phyloP scores from a whole-genome alignment of 208 protist genomes.

The Vickermania ingenoplastis region DNA sequence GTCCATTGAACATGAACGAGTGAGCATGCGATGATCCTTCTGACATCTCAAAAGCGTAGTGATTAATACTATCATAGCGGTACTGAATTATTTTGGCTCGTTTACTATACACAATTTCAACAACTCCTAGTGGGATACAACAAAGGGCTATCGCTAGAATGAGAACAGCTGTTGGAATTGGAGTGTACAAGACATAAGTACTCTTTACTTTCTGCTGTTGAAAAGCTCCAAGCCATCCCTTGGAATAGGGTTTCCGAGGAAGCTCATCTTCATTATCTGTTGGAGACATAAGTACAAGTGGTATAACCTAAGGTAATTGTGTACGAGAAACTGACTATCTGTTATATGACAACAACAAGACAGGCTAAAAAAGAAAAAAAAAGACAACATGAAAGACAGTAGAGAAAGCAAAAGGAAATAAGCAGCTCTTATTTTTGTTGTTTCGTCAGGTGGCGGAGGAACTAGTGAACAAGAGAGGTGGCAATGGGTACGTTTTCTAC shows the following conservation, averaged over 20 bases:
- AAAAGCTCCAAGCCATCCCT: slow-evolving; percentile 12
- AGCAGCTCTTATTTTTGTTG: neutral
- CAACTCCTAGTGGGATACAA: slow-evolving; percentile 91
- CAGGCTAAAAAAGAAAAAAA: slow-evolving; percentile 9
- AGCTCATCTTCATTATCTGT: neutral
- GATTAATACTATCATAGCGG: slow-evolving; percentile 73
- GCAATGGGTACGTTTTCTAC: too few relatives aligned
- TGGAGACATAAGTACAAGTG: neutral
- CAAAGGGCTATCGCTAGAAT: slow-evolving; percentile 90
- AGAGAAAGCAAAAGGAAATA: slow-evolving; percentile 8
- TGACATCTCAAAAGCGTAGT: slow-evolving; percentile 25
- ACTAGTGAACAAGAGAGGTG: too few relatives aligned
- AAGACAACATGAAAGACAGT: slow-evolving; percentile 2
- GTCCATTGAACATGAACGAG: slow-evolving; percentile 34
- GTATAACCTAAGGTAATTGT: neutral
- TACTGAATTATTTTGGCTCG: slow-evolving; percentile 35
- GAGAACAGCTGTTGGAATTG: slow-evolving; percentile 76
- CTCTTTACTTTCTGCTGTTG: slow-evolving; percentile 93
- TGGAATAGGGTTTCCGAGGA: slow-evolving; percentile 27
- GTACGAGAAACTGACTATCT: neutral
- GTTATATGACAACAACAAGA: neutral
- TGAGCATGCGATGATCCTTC: slow-evolving; percentile 16
- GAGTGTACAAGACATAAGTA: slow-evolving; percentile 93
- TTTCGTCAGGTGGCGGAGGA: too few relatives aligned
- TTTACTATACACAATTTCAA: slow-evolving; percentile 74